A percentile compares a stretch with the other conserved stretches of the same genome.
These are phyloP conservation scores for Ganoderma resinaceum DNA, from an alignment of 1,284 basidiomycete species.

Conservation along the genomic window DNA sequence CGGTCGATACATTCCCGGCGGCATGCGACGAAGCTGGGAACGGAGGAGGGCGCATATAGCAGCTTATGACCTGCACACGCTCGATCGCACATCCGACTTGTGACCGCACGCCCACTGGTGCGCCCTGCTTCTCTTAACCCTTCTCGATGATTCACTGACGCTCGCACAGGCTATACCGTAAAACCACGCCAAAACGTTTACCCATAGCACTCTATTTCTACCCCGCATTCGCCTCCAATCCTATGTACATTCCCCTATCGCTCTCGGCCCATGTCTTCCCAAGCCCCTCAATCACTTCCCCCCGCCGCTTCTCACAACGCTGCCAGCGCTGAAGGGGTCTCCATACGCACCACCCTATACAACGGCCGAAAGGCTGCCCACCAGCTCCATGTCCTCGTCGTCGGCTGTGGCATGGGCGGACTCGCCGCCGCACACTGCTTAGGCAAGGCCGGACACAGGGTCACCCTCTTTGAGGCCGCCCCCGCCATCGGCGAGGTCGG, in stretches of 20 bases:
- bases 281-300: neutral
- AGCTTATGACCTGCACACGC: too few species aligned
- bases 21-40: too few species aligned
- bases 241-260: neutral
- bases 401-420: constrained; percentile 57
- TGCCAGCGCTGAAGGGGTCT: constrained; percentile 32
- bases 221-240: constrained; percentile 14
- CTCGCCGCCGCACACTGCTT: constrained; percentile 53
- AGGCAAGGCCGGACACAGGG: constrained; percentile 49
- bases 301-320: constrained; percentile 13
- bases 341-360: constrained; percentile 33
- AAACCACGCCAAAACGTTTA: constrained; percentile 23
- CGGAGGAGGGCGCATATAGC: too few species aligned
- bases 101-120: too few species aligned
- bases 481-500: constrained; percentile 52
- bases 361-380: constrained; percentile 42
- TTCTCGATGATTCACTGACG: constrained; percentile 8
- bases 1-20: too few species aligned
- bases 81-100: too few species aligned
- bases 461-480: constrained; percentile 54
- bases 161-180: constrained; percentile 10
- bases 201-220: constrained; percentile 20
- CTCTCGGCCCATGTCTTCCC: neutral
- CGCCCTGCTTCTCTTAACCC: too few species aligned
- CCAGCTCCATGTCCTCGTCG: constrained; percentile 50